Conservation (phyloP, 805 yeast genomes). For the Myxozyma vanderwaltii region DNA sequence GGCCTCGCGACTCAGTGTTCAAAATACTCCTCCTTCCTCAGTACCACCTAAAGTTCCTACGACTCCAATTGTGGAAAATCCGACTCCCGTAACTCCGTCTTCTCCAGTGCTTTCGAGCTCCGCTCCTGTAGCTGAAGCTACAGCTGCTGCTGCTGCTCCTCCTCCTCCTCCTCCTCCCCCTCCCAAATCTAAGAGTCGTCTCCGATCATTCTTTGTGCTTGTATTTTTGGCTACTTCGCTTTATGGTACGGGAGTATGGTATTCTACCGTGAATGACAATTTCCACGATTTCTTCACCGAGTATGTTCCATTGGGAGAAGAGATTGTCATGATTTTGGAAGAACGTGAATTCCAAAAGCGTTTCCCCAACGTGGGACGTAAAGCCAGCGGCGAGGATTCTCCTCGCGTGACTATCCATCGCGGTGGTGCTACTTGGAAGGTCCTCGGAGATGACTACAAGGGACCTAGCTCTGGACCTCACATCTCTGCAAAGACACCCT, state of each 20-base stretch:
- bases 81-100: slow-evolving; percentile 34
- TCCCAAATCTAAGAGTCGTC: slow-evolving; percentile 37
- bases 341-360: slow-evolving; percentile 41
- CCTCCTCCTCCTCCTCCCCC: slow-evolving; percentile 27
- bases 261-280: slow-evolving; percentile 57
- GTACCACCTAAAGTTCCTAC: slow-evolving; percentile 18
- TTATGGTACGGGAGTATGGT: slow-evolving; percentile 63
- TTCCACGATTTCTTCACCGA: slow-evolving; percentile 65
- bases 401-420: slow-evolving; percentile 31
- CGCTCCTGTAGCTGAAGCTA: slow-evolving; percentile 3
- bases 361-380: slow-evolving; percentile 34
- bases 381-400: slow-evolving; percentile 16
- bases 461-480: slow-evolving; percentile 32
- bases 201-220: slow-evolving; percentile 41
- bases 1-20: slow-evolving; percentile 22
- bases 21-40: slow-evolving; percentile 25
- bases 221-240: slow-evolving; percentile 41
- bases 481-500: slow-evolving; percentile 24
- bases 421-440: slow-evolving; percentile 35
- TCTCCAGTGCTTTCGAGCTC: slow-evolving; percentile 25
- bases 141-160: slow-evolving; percentile 3
- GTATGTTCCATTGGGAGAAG: slow-evolving; percentile 65
- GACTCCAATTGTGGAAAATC: slow-evolving; percentile 10
- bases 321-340: slow-evolving; percentile 54
- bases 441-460: slow-evolving; percentile 31